Conservation (phyloP, 345 rosid species). For the Brassica cretica region DNA sequence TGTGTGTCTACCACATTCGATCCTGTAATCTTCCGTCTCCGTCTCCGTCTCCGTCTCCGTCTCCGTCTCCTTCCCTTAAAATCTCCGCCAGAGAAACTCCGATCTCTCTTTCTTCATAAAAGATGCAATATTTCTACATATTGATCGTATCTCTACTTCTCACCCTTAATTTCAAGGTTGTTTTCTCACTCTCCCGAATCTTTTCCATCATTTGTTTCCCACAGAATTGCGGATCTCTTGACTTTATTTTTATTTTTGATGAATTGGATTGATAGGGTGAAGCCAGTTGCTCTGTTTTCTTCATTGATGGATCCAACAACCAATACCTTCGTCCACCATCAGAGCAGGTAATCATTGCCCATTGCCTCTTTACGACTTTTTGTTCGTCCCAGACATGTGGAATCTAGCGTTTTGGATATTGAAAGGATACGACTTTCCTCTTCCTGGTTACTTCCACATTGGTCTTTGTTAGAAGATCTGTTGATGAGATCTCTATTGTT, state of each 20-base stretch:
- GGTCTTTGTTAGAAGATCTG: neutral
- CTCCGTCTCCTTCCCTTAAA: slow-evolving; percentile 30
- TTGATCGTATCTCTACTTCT: slow-evolving; percentile 52
- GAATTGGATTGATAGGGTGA: slow-evolving; percentile 50
- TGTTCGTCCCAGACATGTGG: neutral
- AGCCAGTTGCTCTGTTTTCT: slow-evolving; percentile 63
- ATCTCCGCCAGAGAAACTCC: slow-evolving; percentile 20
- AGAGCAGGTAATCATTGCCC: slow-evolving; percentile 23
- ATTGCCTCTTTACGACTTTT: neutral
- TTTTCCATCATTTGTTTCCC: neutral
- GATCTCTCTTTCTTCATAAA: slow-evolving; percentile 25
- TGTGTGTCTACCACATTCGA: slow-evolving; percentile 19
- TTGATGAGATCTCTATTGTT: neutral
- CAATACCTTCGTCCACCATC: slow-evolving; percentile 64
- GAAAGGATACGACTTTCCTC: neutral
- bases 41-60: slow-evolving; percentile 30
- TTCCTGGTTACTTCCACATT: neutral
- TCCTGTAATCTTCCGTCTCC: neutral
- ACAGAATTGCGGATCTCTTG: slow-evolving; percentile 5
- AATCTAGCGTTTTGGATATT: slow-evolving; percentile 35
- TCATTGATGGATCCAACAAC: slow-evolving; percentile 61
- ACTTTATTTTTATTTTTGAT: neutral
- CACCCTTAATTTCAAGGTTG: slow-evolving; percentile 47
- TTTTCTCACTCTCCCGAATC: slow-evolving; percentile 4
- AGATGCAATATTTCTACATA: slow-evolving; percentile 48